phyloP scores from a whole-genome alignment of 2,329 filamentous ascomycete genomes.

The Arthrobotrys pseudoclavata region DNA sequence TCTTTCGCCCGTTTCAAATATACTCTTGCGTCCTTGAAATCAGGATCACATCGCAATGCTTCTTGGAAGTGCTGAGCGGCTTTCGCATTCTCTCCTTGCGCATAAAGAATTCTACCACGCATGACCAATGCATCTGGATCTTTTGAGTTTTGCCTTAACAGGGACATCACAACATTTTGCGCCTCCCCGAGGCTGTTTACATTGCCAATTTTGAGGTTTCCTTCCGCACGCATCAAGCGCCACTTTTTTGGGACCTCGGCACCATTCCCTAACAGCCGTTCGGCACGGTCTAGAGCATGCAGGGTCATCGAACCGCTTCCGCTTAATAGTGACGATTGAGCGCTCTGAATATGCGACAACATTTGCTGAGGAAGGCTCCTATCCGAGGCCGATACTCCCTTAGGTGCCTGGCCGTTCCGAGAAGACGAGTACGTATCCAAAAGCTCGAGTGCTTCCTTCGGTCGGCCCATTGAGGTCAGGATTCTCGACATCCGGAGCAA shows the following conservation, averaged over 20 bases:
- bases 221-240: slow-evolving; percentile 91
- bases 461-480: slow-evolving; percentile 86
- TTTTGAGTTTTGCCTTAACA: slow-evolving; percentile 87
- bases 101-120: slow-evolving; percentile 87
- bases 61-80: slow-evolving; percentile 92
- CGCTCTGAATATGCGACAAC: slow-evolving; percentile 83
- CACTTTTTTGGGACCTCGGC: slow-evolving; percentile 89
- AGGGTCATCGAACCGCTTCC: slow-evolving; percentile 90
- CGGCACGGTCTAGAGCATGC: slow-evolving; percentile 90
- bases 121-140: slow-evolving; percentile 95
- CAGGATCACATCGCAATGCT: slow-evolving; percentile 89
- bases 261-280: slow-evolving; percentile 80
- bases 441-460: slow-evolving; percentile 85
- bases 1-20: slow-evolving; percentile 91
- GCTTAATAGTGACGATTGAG: slow-evolving; percentile 80
- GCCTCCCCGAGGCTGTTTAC: slow-evolving; percentile 90
- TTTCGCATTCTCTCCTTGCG: slow-evolving; percentile 94
- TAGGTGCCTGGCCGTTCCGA: neutral
- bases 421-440: slow-evolving; percentile 22
- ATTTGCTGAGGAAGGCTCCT: slow-evolving; percentile 85
- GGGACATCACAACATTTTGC: slow-evolving; percentile 88
- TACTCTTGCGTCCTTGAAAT: slow-evolving; percentile 88
- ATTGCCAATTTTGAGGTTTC: slow-evolving; percentile 91
- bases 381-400: slow-evolving; percentile 69
- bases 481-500: slow-evolving; percentile 89